phyloP scores from a whole-genome alignment of 2,329 filamentous ascomycete genomes.

The Microascus cirrosus region DNA sequence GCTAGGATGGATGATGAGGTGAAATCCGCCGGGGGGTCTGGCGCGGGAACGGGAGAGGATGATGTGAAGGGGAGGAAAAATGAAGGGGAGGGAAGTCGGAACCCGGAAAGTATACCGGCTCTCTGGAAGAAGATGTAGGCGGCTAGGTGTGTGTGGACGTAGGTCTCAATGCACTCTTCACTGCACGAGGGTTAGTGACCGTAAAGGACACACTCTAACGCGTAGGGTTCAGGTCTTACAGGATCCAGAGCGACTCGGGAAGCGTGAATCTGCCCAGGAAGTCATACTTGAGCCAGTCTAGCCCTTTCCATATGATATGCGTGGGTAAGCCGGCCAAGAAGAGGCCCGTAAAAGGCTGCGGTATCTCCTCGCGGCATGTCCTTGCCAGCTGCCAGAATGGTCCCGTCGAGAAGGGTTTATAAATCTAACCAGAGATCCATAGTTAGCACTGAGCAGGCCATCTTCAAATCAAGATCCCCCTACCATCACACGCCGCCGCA shows the following conservation, averaged over 20 bases:
- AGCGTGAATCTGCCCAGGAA: background rate
- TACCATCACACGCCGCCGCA: constrained; percentile 44
- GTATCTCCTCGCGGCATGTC: constrained; percentile 18
- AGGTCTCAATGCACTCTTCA: constrained; percentile 10
- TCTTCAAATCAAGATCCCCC: constrained; percentile 5
- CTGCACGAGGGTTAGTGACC: background rate
- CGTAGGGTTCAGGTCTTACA: background rate
- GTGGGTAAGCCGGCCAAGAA: constrained; percentile 27
- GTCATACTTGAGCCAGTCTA: constrained; percentile 9
- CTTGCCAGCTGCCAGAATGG: constrained; percentile 32
- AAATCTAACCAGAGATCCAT: constrained; percentile 26
- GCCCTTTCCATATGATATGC: constrained; percentile 18
- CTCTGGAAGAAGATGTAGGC: constrained; percentile 41
- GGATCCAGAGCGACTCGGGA: background rate
- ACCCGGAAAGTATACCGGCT: constrained; percentile 29
- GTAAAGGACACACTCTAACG: background rate
- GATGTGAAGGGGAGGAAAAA: constrained; percentile 46
- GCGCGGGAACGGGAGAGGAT: constrained; percentile 36
- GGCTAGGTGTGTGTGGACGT: constrained; percentile 38
- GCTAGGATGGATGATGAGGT: constrained; percentile 22
- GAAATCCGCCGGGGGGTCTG: constrained; percentile 27
- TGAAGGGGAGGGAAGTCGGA: constrained; percentile 28
- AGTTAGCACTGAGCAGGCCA: background rate
- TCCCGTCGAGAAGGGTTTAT: constrained; percentile 34
- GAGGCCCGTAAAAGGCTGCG: constrained; percentile 19